phyloP scores from a whole-genome alignment of 1,284 basidiomycete genomes.

The Ganoderma leucocontextum region DNA sequence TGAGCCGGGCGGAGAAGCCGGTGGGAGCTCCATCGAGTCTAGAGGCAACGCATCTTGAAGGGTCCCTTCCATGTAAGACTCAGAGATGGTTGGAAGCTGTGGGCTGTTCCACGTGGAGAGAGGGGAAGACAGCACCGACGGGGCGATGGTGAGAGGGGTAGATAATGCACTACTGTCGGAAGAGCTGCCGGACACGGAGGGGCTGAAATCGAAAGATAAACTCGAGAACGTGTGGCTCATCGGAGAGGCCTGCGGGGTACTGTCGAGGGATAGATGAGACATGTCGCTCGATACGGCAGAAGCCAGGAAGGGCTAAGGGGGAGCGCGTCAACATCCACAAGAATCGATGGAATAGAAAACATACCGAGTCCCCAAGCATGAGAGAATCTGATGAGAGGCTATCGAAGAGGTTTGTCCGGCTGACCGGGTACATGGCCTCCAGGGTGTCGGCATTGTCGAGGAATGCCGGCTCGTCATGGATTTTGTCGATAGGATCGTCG shows the following conservation, averaged over 20 bases:
- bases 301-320: conserved; percentile 10
- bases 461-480: neutral
- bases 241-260: neutral
- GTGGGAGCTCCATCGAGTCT: neutral
- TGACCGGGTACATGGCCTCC: neutral
- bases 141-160: conserved; percentile 20
- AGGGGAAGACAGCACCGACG: conserved; percentile 18
- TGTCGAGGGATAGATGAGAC: conserved; percentile 3
- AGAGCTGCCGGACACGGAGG: conserved; percentile 2
- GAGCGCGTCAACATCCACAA: neutral
- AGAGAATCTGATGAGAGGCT: conserved; percentile 9
- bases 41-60: neutral
- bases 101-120: conserved; percentile 6
- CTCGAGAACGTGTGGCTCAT: conserved; percentile 5
- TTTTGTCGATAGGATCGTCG: conserved; percentile 12
- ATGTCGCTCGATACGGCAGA: neutral
- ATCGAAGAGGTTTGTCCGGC: conserved; percentile 7
- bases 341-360: neutral
- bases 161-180: conserved; percentile 14
- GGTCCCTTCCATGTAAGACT: conserved; percentile 3
- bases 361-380: conserved; percentile 19
- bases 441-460: conserved; percentile 6
- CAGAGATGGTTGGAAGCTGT: conserved; percentile 7
- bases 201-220: conserved; percentile 12
- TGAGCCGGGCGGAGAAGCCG: neutral